A percentile compares a stretch with the other conserved stretches of the same genome.
phyloP scores from a whole-genome alignment of 2,329 filamentous ascomycete species.

The Trichoderma breve region DNA sequence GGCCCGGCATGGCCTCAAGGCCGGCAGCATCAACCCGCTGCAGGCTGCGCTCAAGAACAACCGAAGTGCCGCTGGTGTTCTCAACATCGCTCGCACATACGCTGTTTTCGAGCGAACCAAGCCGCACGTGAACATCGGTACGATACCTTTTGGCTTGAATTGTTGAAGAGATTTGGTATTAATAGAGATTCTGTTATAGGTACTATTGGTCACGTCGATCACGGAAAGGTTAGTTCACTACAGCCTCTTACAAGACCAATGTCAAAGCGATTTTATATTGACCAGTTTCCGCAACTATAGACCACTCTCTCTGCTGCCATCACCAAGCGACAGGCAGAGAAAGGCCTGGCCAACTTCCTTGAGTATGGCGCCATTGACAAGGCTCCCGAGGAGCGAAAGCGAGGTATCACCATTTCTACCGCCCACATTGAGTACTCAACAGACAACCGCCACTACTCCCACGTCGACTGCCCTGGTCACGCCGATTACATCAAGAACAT shows the following conservation, averaged over 20 bases:
- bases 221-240: slow-evolving; percentile 77
- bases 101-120: slow-evolving; percentile 82
- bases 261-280: background rate
- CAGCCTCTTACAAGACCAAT: background rate
- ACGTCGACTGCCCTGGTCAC: slow-evolving; percentile 99
- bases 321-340: slow-evolving; percentile 95
- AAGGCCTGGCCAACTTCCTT: slow-evolving; percentile 90
- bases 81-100: slow-evolving; percentile 65
- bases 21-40: slow-evolving; percentile 71
- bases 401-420: slow-evolving; percentile 98
- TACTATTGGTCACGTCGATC: slow-evolving; percentile 99
- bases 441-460: slow-evolving; percentile 92
- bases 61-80: slow-evolving; percentile 61
- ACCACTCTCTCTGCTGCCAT: slow-evolving; percentile 98
- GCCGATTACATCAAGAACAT: slow-evolving; percentile 99
- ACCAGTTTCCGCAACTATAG: slow-evolving; percentile 45
- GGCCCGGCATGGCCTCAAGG: slow-evolving; percentile 70
- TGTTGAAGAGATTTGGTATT: background rate
- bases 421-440: slow-evolving; percentile 98
- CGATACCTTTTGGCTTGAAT: slow-evolving; percentile 25
- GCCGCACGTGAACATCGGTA: slow-evolving; percentile 98
- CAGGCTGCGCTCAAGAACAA: slow-evolving; percentile 62
- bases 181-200: slow-evolving; percentile 44
- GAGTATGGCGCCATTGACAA: slow-evolving; percentile 99
- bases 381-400: slow-evolving; percentile 98